These are phyloP conservation scores for Lepidopterella palustris DNA, from an alignment of 495 filamentous ascomycete species.

Conservation along the genomic window DNA sequence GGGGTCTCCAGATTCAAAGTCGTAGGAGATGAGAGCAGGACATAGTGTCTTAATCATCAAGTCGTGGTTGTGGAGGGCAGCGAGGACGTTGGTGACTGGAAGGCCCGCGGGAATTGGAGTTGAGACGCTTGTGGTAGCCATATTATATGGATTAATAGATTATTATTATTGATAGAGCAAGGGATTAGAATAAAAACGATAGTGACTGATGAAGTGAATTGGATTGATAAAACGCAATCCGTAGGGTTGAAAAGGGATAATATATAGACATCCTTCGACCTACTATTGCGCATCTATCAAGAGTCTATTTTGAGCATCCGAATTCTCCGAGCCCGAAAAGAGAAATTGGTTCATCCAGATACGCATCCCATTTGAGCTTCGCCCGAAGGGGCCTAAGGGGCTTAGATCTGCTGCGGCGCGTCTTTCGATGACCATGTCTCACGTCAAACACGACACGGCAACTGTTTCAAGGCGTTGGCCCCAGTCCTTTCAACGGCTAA, in stretches of 20 bases:
- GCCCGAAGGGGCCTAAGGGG: neutral
- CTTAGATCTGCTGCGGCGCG: neutral
- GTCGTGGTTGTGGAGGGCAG: constrained; percentile 31
- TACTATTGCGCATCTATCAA: too few relatives aligned
- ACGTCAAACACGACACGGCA: neutral
- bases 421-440: neutral
- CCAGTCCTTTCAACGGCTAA: neutral
- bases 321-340: neutral
- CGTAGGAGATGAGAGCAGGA: constrained; percentile 21
- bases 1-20: constrained; percentile 24
- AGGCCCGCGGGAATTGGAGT: constrained; percentile 24
- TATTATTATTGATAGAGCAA: neutral
- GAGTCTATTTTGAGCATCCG: neutral
- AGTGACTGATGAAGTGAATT: neutral
- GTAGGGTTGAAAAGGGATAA: too few relatives aligned
- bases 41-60: constrained; percentile 30
- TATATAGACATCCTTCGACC: too few relatives aligned
- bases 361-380: neutral
- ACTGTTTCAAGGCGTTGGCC: neutral
- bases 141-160: constrained; percentile 14
- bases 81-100: constrained; percentile 7
- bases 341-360: neutral
- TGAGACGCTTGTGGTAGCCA: constrained; percentile 30
- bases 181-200: neutral
- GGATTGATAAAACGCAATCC: too few relatives aligned